Percentiles rank a stretch among this genome's conserved stretches.
Evolutionary conservation across 1,284 basidiomycete genomes (phyloP).

Genomic region (Papiliotrema flavescens): DNA sequence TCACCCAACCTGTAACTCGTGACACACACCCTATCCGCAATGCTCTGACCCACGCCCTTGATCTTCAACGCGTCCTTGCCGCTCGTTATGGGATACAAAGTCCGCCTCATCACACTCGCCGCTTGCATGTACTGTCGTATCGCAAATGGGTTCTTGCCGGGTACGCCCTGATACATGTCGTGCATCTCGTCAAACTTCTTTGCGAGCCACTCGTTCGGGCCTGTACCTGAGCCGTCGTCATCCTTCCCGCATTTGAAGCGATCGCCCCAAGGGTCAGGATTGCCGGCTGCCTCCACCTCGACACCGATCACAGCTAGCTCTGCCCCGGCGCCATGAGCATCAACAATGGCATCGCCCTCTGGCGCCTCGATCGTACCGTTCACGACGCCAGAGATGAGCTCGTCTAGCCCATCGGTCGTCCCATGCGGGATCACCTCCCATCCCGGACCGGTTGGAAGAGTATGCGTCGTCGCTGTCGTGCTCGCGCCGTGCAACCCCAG

Average conservation of each 20-base stretch:
- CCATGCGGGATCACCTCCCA: constrained; percentile 20
- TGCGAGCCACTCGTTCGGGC: constrained; percentile 46
- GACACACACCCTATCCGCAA: constrained; percentile 67
- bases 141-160: constrained; percentile 39
- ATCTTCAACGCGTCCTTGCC: constrained; percentile 63
- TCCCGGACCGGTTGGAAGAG: constrained; percentile 20
- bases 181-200: constrained; percentile 41
- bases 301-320: constrained; percentile 2
- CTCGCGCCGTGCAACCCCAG: background rate
- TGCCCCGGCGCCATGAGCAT: background rate
- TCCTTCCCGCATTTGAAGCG: constrained; percentile 38
- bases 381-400: constrained; percentile 33
- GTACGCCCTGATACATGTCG: constrained; percentile 34
- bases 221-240: constrained; percentile 23
- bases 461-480: constrained; percentile 26
- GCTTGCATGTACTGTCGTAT: constrained; percentile 36
- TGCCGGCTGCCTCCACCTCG: background rate
- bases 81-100: constrained; percentile 61
- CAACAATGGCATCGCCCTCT: background rate
- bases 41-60: constrained; percentile 66
- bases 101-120: constrained; percentile 44
- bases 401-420: constrained; percentile 34
- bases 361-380: constrained; percentile 20
- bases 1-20: background rate
- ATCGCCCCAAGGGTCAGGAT: constrained; percentile 9